Conservation (phyloP, 352 stramenopile species). For the Plasmopara viticola region DNA sequence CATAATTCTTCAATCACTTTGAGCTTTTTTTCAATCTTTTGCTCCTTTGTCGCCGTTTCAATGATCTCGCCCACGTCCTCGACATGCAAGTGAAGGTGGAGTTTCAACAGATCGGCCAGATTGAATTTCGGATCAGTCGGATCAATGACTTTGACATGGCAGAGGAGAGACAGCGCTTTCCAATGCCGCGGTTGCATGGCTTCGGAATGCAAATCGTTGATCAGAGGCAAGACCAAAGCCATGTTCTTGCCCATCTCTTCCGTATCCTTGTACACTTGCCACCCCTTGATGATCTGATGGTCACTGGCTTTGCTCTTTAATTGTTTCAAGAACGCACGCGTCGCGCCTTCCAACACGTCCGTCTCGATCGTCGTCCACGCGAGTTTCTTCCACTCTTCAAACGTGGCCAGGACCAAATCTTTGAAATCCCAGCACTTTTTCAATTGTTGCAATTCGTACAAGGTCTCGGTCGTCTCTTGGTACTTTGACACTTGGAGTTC, state of each 20-base stretch:
- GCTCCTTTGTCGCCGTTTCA: slow-evolving; percentile 84
- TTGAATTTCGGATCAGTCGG: slow-evolving; percentile 79
- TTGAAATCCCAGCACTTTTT: slow-evolving; percentile 88
- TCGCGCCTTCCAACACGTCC: slow-evolving; percentile 70
- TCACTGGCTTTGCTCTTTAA: slow-evolving; percentile 77
- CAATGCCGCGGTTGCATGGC: slow-evolving; percentile 93
- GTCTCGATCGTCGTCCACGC: slow-evolving; percentile 80
- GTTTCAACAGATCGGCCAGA: slow-evolving; percentile 78
- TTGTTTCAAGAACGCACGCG: slow-evolving; percentile 79
- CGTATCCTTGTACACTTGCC: slow-evolving; percentile 85
- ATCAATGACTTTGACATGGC: slow-evolving; percentile 83
- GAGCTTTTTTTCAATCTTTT: slow-evolving; percentile 88
- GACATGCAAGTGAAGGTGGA: slow-evolving; percentile 76
- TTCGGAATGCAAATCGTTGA: slow-evolving; percentile 93
- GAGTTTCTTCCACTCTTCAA: slow-evolving; percentile 83
- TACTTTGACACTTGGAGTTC: slow-evolving; percentile 85
- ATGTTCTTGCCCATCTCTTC: slow-evolving; percentile 87
- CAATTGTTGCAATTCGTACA: slow-evolving; percentile 82
- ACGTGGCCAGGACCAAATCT: slow-evolving; percentile 70
- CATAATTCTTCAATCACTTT: slow-evolving; percentile 86
- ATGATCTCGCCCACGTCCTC: slow-evolving; percentile 85
- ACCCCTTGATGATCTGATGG: slow-evolving; percentile 81
- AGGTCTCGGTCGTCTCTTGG: slow-evolving; percentile 83
- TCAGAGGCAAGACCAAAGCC: slow-evolving; percentile 78
- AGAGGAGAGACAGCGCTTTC: slow-evolving; percentile 81